These are phyloP conservation scores for Fusarium continuum DNA, from an alignment of 2,329 filamentous ascomycete genomes.

Conservation along the genomic window DNA sequence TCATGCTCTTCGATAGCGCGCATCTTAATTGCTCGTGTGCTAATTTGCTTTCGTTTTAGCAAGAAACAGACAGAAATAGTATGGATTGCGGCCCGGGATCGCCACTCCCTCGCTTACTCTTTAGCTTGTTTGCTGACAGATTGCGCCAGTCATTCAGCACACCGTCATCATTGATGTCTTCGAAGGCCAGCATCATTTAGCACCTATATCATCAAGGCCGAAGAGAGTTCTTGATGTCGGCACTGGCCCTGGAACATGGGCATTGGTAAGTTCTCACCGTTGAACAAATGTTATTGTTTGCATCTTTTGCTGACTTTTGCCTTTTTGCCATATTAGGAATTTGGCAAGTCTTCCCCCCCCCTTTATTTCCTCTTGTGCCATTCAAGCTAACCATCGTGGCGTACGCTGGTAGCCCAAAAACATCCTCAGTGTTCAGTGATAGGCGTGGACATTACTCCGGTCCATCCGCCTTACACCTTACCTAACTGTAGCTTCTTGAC, in stretches of 20 bases:
- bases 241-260: constrained; percentile 34
- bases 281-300: not conserved
- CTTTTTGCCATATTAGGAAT: constrained; percentile 24
- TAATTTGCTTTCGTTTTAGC: constrained; percentile 23
- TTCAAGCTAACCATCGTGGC: constrained; percentile 9
- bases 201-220: constrained; percentile 27
- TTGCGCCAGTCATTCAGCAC: constrained; percentile 35
- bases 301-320: not conserved
- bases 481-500: constrained; percentile 31
- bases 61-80: constrained; percentile 42
- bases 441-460: constrained; percentile 35
- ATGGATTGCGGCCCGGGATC: constrained; percentile 2
- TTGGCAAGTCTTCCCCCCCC: constrained; percentile 15
- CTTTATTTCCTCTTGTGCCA: not conserved
- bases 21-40: not conserved
- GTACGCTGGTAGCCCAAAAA: constrained; percentile 23
- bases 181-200: constrained; percentile 33
- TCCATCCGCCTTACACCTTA: constrained; percentile 25
- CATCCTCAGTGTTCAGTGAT: constrained; percentile 34
- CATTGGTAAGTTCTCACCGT: constrained; percentile 18
- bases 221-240: constrained; percentile 35
- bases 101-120: not conserved
- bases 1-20: not conserved
- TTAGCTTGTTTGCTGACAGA: constrained; percentile 16
- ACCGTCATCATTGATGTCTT: constrained; percentile 35